Percentiles rank a stretch among this genome's conserved stretches.
Evolutionary conservation across 2,329 filamentous ascomycete species (phyloP).

Genomic region (Orbilia blumenaviensis): DNA sequence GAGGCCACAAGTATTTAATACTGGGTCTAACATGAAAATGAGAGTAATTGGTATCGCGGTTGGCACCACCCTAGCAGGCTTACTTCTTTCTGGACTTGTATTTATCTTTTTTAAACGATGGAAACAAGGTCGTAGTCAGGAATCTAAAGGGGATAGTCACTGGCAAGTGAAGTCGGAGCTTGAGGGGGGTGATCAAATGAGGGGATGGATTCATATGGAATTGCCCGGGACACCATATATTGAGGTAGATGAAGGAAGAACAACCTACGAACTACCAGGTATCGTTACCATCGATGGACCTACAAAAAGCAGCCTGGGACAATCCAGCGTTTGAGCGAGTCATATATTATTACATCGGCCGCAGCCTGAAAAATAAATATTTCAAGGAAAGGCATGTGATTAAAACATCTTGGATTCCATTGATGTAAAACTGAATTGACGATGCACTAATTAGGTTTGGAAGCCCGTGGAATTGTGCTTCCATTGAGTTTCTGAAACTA

Average conservation of each 20-base stretch:
- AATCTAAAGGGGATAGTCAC: neutral
- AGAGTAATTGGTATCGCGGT: neutral
- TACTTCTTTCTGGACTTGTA: neutral
- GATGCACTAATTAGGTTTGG: neutral
- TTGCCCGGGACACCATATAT: neutral
- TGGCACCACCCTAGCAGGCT: neutral
- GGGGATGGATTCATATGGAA: neutral
- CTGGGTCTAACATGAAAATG: neutral
- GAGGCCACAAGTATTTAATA: neutral
- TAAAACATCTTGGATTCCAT: neutral
- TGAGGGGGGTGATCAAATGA: neutral
- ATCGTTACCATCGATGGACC: neutral
- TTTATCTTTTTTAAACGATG: neutral
- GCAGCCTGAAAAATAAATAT: neutral
- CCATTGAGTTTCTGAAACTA: neutral
- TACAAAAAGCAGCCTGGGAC: neutral
- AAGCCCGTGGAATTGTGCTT: neutral
- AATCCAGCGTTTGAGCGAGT: neutral
- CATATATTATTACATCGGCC: neutral
- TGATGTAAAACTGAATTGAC: neutral
- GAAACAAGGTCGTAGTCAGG: neutral
- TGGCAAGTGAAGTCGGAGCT: neutral
- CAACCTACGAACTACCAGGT: neutral
- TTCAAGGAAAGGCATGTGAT: neutral
- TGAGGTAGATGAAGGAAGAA: neutral